Evolutionary conservation across 164 flowering plant genomes (phyloP), one percentile per base, ranked within the genome.

Genomic region (Annona cherimola): DNA sequence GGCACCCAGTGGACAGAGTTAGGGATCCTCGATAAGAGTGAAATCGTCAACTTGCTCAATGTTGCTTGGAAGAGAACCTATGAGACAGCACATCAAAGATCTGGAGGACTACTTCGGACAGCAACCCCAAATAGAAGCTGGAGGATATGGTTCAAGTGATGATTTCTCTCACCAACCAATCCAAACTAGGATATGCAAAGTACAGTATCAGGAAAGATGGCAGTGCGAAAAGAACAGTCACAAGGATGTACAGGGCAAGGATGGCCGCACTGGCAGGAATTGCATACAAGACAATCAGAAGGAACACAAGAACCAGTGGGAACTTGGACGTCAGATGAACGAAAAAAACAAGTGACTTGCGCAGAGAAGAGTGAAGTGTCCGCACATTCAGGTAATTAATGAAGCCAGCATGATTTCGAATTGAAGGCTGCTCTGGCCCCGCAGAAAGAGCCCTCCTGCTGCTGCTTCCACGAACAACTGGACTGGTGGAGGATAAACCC

Each of bases 81-180:
- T 54, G 65, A 39, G 61, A 63, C 35, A 19, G 42, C 41, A 5
- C 41, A 14, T 50, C 57, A 26, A 8, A 40, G 45, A 20, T 3
- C 41, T 12, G 42, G 40, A 45, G 57, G 35, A 26, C 70, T 60
- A 45, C 39, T 60, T 68, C 42, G 57, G 70, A 73, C 73, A 70
- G 72, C 50, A 69, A 64, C 39, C 8, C 60, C 4, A n/a, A 42
- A 50, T 26, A 67, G 46, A 50, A 65, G 71, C 5, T 43, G 35
- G 19, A 69, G 1, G 19, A 19, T 62, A 71, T 70, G 14, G 14
- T 71, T 90, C 84, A 94, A 39, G 90, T 83, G 76, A 87, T 67
- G 69, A 94, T 92, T 80, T 92, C 98, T 77, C 89, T 89, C 43
- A 90, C 89, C 74, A 92, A 89, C 98, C 98, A 94, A 83, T 92